Base-by-base conservation (phyloP, 2,329 filamentous ascomycete genomes). In the Fusarium pseudonygamai region DNA sequence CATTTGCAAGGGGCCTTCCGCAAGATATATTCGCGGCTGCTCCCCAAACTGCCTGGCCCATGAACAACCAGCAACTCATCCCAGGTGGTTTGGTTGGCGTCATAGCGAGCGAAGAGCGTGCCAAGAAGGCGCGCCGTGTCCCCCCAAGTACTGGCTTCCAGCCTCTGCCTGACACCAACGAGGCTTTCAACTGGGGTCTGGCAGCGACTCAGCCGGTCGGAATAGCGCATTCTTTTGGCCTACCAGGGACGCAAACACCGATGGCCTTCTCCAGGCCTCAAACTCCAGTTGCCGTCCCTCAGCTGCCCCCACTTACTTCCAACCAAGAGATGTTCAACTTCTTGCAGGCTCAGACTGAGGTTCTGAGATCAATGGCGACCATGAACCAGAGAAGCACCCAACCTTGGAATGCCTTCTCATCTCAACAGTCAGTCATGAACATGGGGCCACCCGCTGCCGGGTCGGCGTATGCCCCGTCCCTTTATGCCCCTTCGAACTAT, bases 91-190 rank as follows among this genome's bases (percentile, higher is more conserved):
- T 72, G 40, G 50, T 72, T 12, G 69, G 69, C 15, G 39, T 72
- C 16, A 72, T 72, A 69, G 69, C 69, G 16, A 69, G 34, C 6
- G 64, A 72, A 26, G 69, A 72, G 52, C 64, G 64, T 30, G 67
- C 69, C 12, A 72, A 72, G 18, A 69, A 60, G 5, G 45, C 37
- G 30, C 69, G 69, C 16, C 69, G 69, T 24, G 46, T 46, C 7
- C n/a, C n/a, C 15, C 69, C 69, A 6, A 71, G 67, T 16, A 55
- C 67, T n/a, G 55, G 64, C 16, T 72, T 72, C 39, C 69, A 72
- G 15, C 69, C 69, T 13, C 46, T 72, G 7, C 45, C 53, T 11
- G 55, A 68, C 24, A 64, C 69, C 5, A 69, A 72, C 15, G 60
- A 59, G 12, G 56, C 64, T 30, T 72, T 72, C 46, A 68, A n/a